phyloP scores from a whole-genome alignment of 768 basidiomycete species.

The Lactarius deliciosus region DNA sequence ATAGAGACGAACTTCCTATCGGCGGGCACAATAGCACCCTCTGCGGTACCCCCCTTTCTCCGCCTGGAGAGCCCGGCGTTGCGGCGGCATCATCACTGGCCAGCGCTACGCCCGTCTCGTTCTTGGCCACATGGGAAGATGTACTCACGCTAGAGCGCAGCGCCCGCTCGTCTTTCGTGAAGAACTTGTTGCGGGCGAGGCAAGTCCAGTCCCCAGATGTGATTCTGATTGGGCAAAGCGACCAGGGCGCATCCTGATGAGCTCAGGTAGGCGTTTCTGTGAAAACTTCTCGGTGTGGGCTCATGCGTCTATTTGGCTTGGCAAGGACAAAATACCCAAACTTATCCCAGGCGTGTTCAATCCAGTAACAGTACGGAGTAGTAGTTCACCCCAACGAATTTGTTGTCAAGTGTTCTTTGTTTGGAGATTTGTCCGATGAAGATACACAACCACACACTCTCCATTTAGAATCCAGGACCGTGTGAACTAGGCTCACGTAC shows the following conservation, averaged over 20 bases:
- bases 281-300: neutral
- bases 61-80: neutral
- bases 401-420: neutral
- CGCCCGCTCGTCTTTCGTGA: slow-evolving; percentile 10
- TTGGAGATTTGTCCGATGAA: neutral
- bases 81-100: neutral
- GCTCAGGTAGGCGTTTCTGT: slow-evolving; percentile 2
- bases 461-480: neutral
- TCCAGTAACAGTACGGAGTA: neutral
- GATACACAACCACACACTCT: neutral
- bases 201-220: neutral
- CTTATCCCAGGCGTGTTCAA: neutral
- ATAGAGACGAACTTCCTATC: neutral
- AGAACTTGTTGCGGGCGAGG: neutral
- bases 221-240: neutral
- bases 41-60: neutral
- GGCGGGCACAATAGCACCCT: neutral
- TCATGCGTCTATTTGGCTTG: neutral
- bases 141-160: slow-evolving; percentile 20
- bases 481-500: neutral
- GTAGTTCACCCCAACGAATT: slow-evolving; percentile 3
- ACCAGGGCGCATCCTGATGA: neutral
- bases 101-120: slow-evolving; percentile 23
- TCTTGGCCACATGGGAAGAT: slow-evolving; percentile 25
- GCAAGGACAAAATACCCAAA: neutral